Evolutionary conservation across 345 rosid genomes (phyloP).

Genomic region (Syzygium jambos): DNA sequence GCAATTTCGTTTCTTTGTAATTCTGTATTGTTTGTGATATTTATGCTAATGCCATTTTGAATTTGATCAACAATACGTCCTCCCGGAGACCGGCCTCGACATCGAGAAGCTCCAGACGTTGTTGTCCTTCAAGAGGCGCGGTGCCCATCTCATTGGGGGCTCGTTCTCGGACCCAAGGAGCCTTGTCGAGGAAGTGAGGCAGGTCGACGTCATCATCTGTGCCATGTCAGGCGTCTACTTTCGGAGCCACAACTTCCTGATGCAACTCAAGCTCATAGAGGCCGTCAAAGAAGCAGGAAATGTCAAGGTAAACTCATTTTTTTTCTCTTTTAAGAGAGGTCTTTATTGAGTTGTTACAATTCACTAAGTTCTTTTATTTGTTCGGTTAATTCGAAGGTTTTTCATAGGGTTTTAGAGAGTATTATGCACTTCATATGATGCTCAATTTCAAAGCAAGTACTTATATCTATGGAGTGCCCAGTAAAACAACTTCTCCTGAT

Average conservation of each 20-base stretch:
- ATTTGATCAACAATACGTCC: too few species aligned
- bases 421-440: not conserved
- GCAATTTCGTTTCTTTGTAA: too few species aligned
- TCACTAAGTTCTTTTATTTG: not conserved
- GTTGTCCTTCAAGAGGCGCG: conserved; percentile 36
- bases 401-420: not conserved
- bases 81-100: conserved; percentile 50
- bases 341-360: not conserved
- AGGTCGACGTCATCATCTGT: conserved; percentile 48
- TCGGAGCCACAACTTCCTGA: conserved; percentile 33
- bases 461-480: not conserved
- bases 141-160: conserved; percentile 36
- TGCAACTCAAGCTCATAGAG: conserved; percentile 51
- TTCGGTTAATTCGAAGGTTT: not conserved
- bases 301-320: conserved; percentile 28
- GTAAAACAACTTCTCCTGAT: not conserved
- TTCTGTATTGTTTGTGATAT: too few species aligned
- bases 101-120: conserved; percentile 48
- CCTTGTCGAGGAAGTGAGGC: conserved; percentile 44
- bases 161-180: conserved; percentile 37
- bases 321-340: not conserved
- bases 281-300: conserved; percentile 71
- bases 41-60: too few species aligned
- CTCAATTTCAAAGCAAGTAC: not conserved
- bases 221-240: conserved; percentile 60